A percentile compares a stretch with the other conserved stretches of the same genome.
phyloP scores from a whole-genome alignment of 805 yeast species.

The Wickerhamia fluorescens region DNA sequence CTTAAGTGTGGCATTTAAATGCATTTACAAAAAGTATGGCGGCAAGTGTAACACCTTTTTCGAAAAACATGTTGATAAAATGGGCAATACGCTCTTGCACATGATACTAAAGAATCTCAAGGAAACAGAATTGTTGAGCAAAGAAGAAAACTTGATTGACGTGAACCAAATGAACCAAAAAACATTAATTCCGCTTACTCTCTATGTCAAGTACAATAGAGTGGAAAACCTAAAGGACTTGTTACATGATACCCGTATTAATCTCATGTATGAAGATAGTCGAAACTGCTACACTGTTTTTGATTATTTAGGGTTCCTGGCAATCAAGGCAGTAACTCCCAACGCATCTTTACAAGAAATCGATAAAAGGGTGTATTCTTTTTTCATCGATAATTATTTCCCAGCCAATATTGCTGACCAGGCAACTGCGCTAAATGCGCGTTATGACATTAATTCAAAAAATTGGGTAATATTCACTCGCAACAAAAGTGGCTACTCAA shows the following conservation, averaged over 20 bases:
- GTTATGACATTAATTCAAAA: conserved; percentile 20
- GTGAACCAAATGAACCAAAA: conserved; percentile 56
- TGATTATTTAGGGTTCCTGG: conserved; percentile 31
- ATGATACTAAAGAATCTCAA: conserved; percentile 47
- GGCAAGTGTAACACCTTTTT: conserved; percentile 38
- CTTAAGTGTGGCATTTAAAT: conserved; percentile 38
- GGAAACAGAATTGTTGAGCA: conserved; percentile 17
- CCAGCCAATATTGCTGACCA: conserved; percentile 12
- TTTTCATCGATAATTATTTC: conserved; percentile 14
- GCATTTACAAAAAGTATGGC: conserved; percentile 40
- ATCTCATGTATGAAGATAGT: conserved; percentile 28
- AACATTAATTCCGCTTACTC: conserved; percentile 62
- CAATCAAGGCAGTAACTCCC: conserved; percentile 14
- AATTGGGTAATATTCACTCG: conserved; percentile 29
- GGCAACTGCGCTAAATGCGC: conserved; percentile 26
- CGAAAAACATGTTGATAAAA: conserved; percentile 60
- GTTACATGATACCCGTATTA: conserved; percentile 41
- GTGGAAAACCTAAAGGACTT: conserved; percentile 49
- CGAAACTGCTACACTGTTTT: conserved; percentile 28
- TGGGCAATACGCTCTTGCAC: conserved; percentile 75
- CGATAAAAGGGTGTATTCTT: conserved; percentile 14
- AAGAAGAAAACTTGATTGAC: conserved; percentile 23
- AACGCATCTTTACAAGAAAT: conserved; percentile 16
- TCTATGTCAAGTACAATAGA: conserved; percentile 64
- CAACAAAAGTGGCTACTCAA: conserved; percentile 7